phyloP scores from a whole-genome alignment of 495 filamentous ascomycete species.

The Rusavskia elegans region DNA sequence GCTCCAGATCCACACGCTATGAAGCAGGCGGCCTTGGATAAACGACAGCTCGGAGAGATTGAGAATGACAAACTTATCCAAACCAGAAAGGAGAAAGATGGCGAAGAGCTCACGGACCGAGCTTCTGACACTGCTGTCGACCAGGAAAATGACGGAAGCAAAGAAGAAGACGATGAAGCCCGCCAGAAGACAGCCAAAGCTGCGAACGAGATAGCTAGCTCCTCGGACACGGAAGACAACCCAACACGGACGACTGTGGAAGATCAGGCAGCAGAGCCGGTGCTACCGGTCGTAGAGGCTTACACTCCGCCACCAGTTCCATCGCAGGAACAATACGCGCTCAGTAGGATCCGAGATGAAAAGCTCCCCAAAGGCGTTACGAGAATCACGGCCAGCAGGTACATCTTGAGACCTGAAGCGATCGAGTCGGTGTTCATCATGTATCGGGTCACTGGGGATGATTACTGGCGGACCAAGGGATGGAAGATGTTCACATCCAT shows the following conservation, averaged over 20 bases:
- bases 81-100: background rate
- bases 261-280: background rate
- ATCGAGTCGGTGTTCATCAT: constrained; percentile 94
- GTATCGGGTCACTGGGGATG: constrained; percentile 78
- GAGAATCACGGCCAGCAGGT: constrained; percentile 39
- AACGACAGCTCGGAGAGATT: constrained; percentile 1
- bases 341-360: constrained; percentile 39
- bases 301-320: constrained; percentile 3
- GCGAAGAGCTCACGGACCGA: background rate
- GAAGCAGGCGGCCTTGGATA: background rate
- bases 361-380: constrained; percentile 51
- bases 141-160: background rate
- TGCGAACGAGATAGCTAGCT: background rate
- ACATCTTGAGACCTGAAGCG: constrained; percentile 85
- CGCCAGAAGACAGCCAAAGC: background rate
- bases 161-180: background rate
- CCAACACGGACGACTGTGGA: background rate
- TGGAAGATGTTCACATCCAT: constrained; percentile 84
- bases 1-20: no score
- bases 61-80: background rate
- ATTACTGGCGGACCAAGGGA: constrained; percentile 65
- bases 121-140: background rate
- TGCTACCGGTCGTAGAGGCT: background rate
- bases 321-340: constrained; percentile 46
- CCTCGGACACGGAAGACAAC: background rate